Percentiles rank a stretch among this genome's conserved stretches.
phyloP scores from a whole-genome alignment of 495 filamentous ascomycete genomes.

The Oidiodendron maius region DNA sequence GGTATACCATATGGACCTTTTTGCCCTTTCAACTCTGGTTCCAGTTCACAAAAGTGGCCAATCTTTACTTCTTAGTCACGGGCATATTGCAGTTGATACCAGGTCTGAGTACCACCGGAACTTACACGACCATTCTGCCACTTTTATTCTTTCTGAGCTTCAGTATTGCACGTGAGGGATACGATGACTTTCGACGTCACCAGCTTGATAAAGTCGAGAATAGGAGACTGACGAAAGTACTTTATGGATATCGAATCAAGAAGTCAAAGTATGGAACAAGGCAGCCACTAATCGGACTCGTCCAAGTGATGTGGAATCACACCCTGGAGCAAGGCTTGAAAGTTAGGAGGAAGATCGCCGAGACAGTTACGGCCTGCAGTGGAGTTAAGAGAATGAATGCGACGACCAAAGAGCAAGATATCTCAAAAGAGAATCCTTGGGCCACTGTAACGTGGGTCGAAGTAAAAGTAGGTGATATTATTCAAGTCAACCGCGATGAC shows the following conservation, averaged over 20 bases:
- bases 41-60: constrained; percentile 85
- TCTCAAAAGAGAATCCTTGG: constrained; percentile 42
- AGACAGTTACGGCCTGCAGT: too few species aligned
- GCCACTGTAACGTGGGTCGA: constrained; percentile 64
- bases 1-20: constrained; percentile 86
- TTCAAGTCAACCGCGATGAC: constrained; percentile 71
- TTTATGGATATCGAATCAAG: background rate
- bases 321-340: background rate
- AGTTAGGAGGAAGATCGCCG: constrained; percentile 23
- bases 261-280: too few species aligned
- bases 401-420: background rate
- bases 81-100: constrained; percentile 87
- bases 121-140: constrained; percentile 82
- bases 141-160: constrained; percentile 78
- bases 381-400: background rate
- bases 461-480: constrained; percentile 76
- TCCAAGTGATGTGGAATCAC: too few species aligned
- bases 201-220: constrained; percentile 85
- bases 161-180: constrained; percentile 85
- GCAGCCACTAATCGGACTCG: too few species aligned
- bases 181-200: constrained; percentile 82
- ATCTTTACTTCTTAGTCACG: constrained; percentile 86
- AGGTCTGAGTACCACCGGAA: constrained; percentile 82
- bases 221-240: constrained; percentile 40
- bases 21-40: constrained; percentile 81